Conservation (phyloP, 306 rosid species). For the Potentilla sterilis region DNA sequence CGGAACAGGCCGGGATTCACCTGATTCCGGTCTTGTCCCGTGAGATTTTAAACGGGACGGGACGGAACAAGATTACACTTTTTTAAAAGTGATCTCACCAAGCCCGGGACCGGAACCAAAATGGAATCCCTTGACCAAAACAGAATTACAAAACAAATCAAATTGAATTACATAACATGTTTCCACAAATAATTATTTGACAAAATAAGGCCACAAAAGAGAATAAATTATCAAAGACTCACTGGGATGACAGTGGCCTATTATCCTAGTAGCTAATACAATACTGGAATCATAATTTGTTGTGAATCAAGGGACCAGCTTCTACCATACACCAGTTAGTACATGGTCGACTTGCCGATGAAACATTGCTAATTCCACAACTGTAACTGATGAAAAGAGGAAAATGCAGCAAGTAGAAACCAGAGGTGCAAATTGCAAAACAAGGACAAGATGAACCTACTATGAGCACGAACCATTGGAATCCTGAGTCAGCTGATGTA, state of each 20-base stretch:
- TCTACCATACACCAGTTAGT: not conserved
- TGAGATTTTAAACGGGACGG: too few species aligned
- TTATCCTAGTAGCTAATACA: not conserved
- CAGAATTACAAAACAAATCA: too few species aligned
- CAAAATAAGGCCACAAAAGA: not conserved
- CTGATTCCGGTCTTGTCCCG: too few species aligned
- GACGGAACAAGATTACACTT: too few species aligned
- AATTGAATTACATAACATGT: constrained; percentile 34
- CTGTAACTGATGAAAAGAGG: not conserved
- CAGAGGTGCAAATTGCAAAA: not conserved
- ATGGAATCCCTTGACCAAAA: too few species aligned
- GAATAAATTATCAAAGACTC: not conserved
- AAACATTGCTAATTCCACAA: not conserved
- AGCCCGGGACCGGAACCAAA: too few species aligned
- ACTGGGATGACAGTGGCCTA: not conserved
- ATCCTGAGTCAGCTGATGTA: not conserved
- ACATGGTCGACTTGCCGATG: not conserved
- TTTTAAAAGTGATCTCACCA: too few species aligned
- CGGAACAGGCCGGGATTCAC: too few species aligned
- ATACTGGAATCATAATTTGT: not conserved
- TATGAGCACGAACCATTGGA: not conserved
- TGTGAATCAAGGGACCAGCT: not conserved
- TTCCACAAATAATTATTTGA: constrained; percentile 1
- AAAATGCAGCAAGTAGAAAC: constrained; percentile 1
- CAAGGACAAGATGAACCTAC: not conserved